Evolutionary conservation across 2,329 filamentous ascomycete genomes (phyloP), one percentile per base, ranked within the genome.

Genomic region (Pseudocercospora macadamiae): DNA sequence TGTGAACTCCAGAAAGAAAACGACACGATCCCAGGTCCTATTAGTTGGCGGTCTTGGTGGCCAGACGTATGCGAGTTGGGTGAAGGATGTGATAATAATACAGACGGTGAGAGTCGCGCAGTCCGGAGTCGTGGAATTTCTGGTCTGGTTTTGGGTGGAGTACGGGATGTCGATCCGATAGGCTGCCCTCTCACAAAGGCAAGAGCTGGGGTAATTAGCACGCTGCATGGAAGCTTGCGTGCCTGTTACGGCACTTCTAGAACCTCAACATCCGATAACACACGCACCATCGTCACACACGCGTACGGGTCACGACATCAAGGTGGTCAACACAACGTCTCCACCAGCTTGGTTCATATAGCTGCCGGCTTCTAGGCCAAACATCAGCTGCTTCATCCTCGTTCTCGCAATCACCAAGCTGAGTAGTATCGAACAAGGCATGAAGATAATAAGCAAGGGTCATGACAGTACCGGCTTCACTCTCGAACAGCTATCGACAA

Each of bases 111-210:
- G 39, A 44, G 39, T 44, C 39, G 39, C 39, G 39, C 39, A 44
- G 39, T 44, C 39, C 39, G 39, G 39, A 44, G 4, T 44, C 39
- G 39, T 44, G 39, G 39, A 44, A 44, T 44, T 44, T 44, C 39
- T 44, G 39, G 9, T 44, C 39, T 44, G 39, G 9, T 44, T 6
- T 44, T 44, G 39, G 39, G 39, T 23, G 39, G 39, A 23, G 39
- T 47, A 26, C 26, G 42, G 42, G 21, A 21, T n/a, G 42, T 6
- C n/a, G 42, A 32, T 32, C 42, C 42, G 42, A 47, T 47, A 25
- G 10, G 42, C 42, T 47, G 42, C 42, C 42, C 28, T 26, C 21
- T n/a, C 10, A 14, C n/a, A 8, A 18, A 37, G 36, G n/a, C 16
- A 44, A 44, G 39, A 23, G 18, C 18, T 42, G 37, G 37, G 37